Conservation (phyloP, 2,329 filamentous ascomycete genomes). For the Alternaria conjuncta region DNA sequence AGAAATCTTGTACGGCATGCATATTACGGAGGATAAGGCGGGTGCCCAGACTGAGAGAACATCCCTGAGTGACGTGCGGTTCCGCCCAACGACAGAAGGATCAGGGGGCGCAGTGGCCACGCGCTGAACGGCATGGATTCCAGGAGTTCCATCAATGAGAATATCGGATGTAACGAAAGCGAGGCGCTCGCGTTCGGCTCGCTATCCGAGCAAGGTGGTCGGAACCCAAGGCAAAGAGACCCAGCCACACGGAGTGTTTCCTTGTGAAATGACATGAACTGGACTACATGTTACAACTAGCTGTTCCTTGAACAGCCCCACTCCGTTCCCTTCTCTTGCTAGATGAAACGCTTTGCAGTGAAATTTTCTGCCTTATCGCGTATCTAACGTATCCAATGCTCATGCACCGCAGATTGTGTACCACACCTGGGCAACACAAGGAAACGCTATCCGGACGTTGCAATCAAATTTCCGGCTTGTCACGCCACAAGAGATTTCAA, state of each 20-base stretch:
- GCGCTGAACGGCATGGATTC: neutral
- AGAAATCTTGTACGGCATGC: neutral
- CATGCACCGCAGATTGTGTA: neutral
- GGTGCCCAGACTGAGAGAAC: neutral
- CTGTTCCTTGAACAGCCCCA: neutral
- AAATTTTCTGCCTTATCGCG: neutral
- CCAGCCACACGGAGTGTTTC: neutral
- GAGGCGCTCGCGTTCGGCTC: neutral
- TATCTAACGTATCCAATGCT: neutral
- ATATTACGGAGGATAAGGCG: neutral
- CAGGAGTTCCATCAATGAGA: neutral
- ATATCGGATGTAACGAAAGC: neutral
- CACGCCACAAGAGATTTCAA: neutral
- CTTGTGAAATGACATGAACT: neutral
- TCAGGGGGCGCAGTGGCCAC: neutral
- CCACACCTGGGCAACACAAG: neutral
- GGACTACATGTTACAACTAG: neutral
- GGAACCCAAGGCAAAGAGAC: neutral
- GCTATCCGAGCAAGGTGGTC: neutral
- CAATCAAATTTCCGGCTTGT: neutral
- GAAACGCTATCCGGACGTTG: neutral
- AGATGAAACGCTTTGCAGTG: neutral
- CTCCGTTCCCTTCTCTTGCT: too few species aligned
- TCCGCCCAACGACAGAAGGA: neutral
- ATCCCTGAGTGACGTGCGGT: neutral